These are phyloP conservation scores for Jamesozyma piceae DNA, from an alignment of 805 yeast species.

Conservation along the genomic window DNA sequence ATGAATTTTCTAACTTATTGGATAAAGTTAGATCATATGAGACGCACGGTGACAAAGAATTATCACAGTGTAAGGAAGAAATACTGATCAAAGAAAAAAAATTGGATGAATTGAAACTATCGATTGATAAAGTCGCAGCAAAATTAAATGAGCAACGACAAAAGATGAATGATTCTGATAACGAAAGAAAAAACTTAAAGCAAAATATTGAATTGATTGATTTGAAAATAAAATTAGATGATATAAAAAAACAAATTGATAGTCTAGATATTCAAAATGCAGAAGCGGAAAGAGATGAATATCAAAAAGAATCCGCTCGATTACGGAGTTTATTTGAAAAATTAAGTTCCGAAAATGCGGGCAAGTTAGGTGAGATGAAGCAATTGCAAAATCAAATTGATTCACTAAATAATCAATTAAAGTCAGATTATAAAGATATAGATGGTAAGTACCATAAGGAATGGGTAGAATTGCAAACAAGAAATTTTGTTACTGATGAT, in stretches of 20 bases:
- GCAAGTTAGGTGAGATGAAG: slow-evolving; percentile 74
- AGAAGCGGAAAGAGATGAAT: slow-evolving; percentile 47
- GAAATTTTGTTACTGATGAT: slow-evolving; percentile 69
- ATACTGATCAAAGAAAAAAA: slow-evolving; percentile 15
- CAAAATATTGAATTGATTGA: slow-evolving; percentile 54
- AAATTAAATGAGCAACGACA: slow-evolving; percentile 17
- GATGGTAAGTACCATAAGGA: slow-evolving; percentile 56
- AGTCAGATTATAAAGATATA: slow-evolving; percentile 61
- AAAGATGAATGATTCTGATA: slow-evolving; percentile 46
- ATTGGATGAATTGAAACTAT: slow-evolving; percentile 12
- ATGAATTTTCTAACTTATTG: not conserved
- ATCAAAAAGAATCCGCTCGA: slow-evolving; percentile 46
- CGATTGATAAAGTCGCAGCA: slow-evolving; percentile 13
- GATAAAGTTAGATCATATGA: slow-evolving; percentile 10
- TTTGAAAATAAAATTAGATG: slow-evolving; percentile 33
- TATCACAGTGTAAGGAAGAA: slow-evolving; percentile 15
- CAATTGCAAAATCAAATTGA: slow-evolving; percentile 69
- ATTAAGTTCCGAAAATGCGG: slow-evolving; percentile 58
- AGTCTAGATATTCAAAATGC: slow-evolving; percentile 50
- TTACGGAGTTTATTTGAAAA: slow-evolving; percentile 43
- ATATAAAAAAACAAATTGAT: slow-evolving; percentile 33
- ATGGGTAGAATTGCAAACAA: slow-evolving; percentile 68
- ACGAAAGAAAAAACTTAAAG: slow-evolving; percentile 51
- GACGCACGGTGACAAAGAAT: slow-evolving; percentile 5
- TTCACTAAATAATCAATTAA: slow-evolving; percentile 48